Evolutionary conservation across 2,329 filamentous ascomycete species (phyloP).

Genomic region (Paecilomyces fulvus): DNA sequence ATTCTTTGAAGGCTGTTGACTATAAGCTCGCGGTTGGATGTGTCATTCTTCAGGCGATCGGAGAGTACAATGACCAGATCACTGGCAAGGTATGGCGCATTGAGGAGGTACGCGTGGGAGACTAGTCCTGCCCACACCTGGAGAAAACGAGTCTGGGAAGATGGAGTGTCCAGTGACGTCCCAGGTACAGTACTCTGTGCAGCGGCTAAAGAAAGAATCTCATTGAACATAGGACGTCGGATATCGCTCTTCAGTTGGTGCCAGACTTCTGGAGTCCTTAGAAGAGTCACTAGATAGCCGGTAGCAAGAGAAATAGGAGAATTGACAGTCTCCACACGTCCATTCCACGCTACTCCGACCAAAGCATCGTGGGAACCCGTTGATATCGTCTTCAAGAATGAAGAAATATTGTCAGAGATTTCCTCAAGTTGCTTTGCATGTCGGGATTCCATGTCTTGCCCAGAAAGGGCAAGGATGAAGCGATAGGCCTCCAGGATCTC

Average conservation of each 20-base stretch:
- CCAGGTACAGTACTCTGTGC: slow-evolving; percentile 15
- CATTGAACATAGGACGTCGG: slow-evolving; percentile 24
- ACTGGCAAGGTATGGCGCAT: slow-evolving; percentile 21
- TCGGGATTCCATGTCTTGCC: slow-evolving; percentile 12
- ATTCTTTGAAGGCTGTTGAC: slow-evolving; percentile 30
- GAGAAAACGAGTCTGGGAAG: slow-evolving; percentile 21
- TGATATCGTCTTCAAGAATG: slow-evolving; percentile 13
- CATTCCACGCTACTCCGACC: slow-evolving; percentile 27
- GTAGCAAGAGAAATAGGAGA: slow-evolving; percentile 21
- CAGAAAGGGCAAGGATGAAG: slow-evolving; percentile 19
- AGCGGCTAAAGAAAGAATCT: slow-evolving; percentile 23
- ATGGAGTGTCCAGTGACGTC: slow-evolving; percentile 16
- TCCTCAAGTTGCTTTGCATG: slow-evolving; percentile 13
- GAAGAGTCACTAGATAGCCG: slow-evolving; percentile 25
- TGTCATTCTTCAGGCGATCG: slow-evolving; percentile 22
- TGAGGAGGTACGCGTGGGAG: slow-evolving; percentile 32
- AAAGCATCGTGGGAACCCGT: slow-evolving; percentile 16
- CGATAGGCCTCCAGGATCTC: slow-evolving; percentile 32
- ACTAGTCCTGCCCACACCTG: slow-evolving; percentile 31
- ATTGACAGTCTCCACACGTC: slow-evolving; percentile 26
- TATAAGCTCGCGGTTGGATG: slow-evolving; percentile 18
- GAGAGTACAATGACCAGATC: slow-evolving; percentile 27
- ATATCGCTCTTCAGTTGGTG: slow-evolving; percentile 19
- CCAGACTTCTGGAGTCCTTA: slow-evolving; percentile 24
- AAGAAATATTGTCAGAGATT: slow-evolving; percentile 16